phyloP scores from a whole-genome alignment of 352 stramenopile species.

The Pilasporangium apinafurcum region DNA sequence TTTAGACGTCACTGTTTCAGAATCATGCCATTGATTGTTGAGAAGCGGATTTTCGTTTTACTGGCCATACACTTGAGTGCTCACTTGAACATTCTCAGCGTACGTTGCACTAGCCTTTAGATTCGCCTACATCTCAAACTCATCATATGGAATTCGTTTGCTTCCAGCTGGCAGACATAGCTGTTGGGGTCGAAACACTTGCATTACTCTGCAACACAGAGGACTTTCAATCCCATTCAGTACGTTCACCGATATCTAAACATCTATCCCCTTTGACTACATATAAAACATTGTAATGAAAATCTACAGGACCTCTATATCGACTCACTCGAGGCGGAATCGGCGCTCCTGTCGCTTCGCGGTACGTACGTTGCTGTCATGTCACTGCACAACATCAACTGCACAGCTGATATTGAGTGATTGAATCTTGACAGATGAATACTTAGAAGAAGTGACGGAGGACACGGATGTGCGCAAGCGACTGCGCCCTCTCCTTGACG shows the following conservation, averaged over 20 bases:
- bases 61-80: constrained; percentile 70
- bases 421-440: constrained; percentile 41
- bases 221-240: constrained; percentile 72
- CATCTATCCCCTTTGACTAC: background rate
- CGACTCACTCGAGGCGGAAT: constrained; percentile 50
- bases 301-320: constrained; percentile 45
- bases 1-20: constrained; percentile 18
- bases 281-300: too few species aligned
- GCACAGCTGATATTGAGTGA: background rate
- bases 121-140: background rate
- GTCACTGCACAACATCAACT: background rate
- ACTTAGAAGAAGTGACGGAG: constrained; percentile 52
- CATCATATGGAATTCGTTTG: background rate
- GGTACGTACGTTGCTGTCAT: constrained; percentile 16
- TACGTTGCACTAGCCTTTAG: constrained; percentile 13
- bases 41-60: constrained; percentile 77
- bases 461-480: constrained; percentile 63
- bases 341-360: constrained; percentile 44
- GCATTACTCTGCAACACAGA: constrained; percentile 75
- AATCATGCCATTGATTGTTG: constrained; percentile 79
- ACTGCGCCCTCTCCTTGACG: constrained; percentile 65
- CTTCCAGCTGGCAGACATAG: constrained; percentile 34
- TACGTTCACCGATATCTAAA: constrained; percentile 4
- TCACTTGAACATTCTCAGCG: constrained; percentile 41
- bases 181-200: constrained; percentile 59